phyloP scores from a whole-genome alignment of 805 yeast genomes.

The Monosporozyma yasuniensis region DNA sequence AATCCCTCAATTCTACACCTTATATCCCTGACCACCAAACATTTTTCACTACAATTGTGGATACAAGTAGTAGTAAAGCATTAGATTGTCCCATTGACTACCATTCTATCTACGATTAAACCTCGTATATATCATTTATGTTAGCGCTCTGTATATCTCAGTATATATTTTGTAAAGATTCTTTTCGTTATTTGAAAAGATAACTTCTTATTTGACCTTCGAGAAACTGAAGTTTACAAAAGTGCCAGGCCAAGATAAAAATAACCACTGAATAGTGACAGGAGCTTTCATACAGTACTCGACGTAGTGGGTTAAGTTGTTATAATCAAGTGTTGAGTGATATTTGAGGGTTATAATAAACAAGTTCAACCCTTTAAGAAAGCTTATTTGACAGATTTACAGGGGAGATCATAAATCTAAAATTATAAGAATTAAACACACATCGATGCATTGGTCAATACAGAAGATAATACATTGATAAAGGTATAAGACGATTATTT shows the following conservation, averaged over 20 bases:
- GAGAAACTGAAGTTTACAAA: neutral
- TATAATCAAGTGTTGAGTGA: neutral
- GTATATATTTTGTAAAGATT: neutral
- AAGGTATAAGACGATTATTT: neutral
- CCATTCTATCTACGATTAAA: neutral
- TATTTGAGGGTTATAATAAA: neutral
- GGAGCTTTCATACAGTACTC: neutral
- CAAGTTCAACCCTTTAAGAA: neutral
- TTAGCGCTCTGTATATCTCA: neutral
- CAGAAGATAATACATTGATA: neutral
- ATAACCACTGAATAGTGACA: neutral
- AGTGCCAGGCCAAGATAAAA: neutral
- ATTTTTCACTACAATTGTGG: conserved; percentile 3
- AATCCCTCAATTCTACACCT: neutral
- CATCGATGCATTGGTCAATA: neutral
- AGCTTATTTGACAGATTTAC: neutral
- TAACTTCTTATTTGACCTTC: neutral
- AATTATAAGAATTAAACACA: neutral
- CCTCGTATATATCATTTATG: neutral
- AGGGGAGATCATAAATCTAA: neutral
- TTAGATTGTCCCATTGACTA: conserved; percentile 1
- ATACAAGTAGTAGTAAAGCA: conserved; percentile 1
- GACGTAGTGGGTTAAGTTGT: neutral
- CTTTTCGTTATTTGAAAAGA: neutral
- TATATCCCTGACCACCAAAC: conserved; percentile 1